phyloP scores from a whole-genome alignment of 163 green algal genomes.

The Scenedesmus sp. region DNA sequence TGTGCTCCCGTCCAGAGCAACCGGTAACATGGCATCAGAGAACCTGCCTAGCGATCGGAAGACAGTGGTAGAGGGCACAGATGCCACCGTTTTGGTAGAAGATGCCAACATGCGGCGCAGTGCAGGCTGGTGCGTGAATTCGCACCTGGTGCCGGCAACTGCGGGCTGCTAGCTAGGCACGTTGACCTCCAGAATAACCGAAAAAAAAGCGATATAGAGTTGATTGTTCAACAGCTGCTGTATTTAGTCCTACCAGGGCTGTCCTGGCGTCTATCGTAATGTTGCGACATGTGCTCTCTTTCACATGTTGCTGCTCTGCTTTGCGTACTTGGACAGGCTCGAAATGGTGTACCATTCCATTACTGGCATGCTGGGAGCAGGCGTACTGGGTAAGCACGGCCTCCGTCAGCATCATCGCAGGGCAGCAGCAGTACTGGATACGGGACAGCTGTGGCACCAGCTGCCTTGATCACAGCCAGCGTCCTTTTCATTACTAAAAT shows the following conservation, averaged over 20 bases:
- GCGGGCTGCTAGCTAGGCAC: too few species aligned
- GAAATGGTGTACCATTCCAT: conserved; percentile 1
- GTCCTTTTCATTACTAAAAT: background rate
- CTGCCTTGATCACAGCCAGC: background rate
- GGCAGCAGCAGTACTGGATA: background rate
- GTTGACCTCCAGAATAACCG: too few species aligned
- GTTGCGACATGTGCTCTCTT: too few species aligned
- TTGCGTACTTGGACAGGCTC: background rate
- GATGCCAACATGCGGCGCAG: background rate
- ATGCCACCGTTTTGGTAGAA: conserved; percentile 4
- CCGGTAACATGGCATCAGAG: background rate
- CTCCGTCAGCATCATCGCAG: background rate
- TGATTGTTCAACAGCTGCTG: too few species aligned
- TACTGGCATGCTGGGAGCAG: conserved; percentile 56
- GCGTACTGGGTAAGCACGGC: conserved; percentile 54
- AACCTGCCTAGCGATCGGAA: background rate
- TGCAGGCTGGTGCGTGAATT: conserved; percentile 4
- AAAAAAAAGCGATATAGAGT: too few species aligned
- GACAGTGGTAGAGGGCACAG: background rate
- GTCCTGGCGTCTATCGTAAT: background rate
- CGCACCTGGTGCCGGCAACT: background rate
- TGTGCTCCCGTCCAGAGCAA: background rate
- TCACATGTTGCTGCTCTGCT: background rate
- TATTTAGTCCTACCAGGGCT: too few species aligned
- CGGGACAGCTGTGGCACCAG: background rate